phyloP scores from a whole-genome alignment of 176 grass and related monocot genomes.

The Coix lacrymajobi region DNA sequence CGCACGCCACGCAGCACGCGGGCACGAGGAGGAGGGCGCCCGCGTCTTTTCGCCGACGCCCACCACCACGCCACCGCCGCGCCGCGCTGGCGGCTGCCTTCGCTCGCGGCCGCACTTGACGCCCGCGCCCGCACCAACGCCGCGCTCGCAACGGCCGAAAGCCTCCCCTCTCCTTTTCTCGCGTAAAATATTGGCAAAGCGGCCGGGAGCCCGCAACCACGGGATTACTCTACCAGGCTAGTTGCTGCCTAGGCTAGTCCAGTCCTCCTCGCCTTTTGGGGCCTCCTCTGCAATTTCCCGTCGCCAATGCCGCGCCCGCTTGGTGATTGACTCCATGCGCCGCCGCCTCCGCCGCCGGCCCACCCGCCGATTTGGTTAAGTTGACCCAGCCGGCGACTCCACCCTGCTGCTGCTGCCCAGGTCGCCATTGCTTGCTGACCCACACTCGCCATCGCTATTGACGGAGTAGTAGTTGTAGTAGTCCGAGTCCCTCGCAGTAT shows the following conservation, averaged over 20 bases:
- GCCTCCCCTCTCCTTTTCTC: not conserved
- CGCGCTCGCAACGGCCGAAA: not conserved
- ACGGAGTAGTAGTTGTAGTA: too few species aligned
- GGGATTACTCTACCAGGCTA: not conserved
- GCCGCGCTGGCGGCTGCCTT: not conserved
- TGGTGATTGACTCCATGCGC: not conserved
- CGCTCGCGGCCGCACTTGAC: too few species aligned
- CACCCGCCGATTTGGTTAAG: not conserved
- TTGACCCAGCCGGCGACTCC: not conserved
- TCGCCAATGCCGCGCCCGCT: not conserved
- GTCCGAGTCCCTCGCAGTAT: too few species aligned
- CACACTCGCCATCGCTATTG: too few species aligned
- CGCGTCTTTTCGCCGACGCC: not conserved
- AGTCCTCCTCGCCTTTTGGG: not conserved
- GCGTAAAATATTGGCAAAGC: not conserved
- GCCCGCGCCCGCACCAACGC: too few species aligned
- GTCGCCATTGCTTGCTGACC: constrained; percentile 14
- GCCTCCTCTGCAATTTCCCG: not conserved
- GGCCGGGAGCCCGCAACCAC: not conserved
- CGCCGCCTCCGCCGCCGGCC: not conserved
- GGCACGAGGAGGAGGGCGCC: not conserved
- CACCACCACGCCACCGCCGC: not conserved
- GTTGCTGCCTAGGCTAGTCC: not conserved
- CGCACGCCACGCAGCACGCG: not conserved
- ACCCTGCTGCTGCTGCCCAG: not conserved